phyloP scores from a whole-genome alignment of 1,284 basidiomycete species.

The Ganoderma leucocontextum region DNA sequence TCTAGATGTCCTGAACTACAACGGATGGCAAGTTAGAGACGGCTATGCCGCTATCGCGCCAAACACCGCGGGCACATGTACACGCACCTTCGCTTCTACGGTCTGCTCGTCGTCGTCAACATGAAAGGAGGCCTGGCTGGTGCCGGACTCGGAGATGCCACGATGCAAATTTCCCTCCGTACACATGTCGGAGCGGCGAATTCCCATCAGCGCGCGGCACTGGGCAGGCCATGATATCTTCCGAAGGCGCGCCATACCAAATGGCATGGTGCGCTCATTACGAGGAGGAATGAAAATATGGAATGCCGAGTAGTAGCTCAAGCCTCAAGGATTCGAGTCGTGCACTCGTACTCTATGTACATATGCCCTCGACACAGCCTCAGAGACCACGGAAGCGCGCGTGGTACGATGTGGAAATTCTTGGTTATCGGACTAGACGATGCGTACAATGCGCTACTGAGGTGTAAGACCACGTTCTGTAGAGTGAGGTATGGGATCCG shows the following conservation, averaged over 20 bases:
- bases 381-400: neutral
- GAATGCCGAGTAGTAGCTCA: no score
- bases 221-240: neutral
- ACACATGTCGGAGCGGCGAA: neutral
- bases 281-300: neutral
- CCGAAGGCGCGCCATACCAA: neutral
- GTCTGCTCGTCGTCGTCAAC: neutral
- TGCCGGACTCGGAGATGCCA: conserved; percentile 6
- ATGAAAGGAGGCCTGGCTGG: neutral
- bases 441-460: neutral
- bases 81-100: neutral
- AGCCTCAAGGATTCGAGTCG: neutral
- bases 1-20: neutral
- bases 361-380: conserved; percentile 4
- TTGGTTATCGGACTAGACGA: neutral
- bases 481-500: neutral
- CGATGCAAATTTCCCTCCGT: conserved; percentile 7
- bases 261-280: neutral
- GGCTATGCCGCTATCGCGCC: neutral
- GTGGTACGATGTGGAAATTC: no score
- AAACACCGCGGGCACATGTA: no score
- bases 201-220: neutral
- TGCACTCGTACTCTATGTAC: no score
- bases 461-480: neutral
- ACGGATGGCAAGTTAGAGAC: neutral